phyloP scores from a whole-genome alignment of 257 asterid genomes.

The Solanum arcanum region DNA sequence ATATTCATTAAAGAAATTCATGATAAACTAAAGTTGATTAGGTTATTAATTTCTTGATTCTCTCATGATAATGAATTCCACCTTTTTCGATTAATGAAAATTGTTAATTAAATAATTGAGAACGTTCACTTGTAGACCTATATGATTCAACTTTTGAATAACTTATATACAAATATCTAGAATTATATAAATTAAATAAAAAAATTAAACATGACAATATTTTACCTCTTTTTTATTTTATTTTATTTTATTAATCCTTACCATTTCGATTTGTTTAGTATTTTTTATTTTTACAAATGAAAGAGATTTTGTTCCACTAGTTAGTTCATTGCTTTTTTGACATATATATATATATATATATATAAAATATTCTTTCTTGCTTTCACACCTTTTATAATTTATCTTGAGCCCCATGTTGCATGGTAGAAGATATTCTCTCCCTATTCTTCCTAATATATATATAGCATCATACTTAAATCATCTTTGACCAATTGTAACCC shows the following conservation, averaged over 20 bases:
- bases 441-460: neutral
- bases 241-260: neutral
- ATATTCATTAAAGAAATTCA: conserved; percentile 11
- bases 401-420: neutral
- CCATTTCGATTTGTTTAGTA: neutral
- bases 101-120: neutral
- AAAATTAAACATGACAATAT: neutral
- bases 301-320: neutral
- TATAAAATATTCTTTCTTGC: neutral
- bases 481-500: neutral
- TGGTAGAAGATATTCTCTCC: neutral
- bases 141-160: neutral
- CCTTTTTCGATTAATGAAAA: neutral
- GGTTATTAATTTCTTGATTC: neutral
- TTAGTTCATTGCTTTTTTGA: neutral
- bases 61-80: neutral
- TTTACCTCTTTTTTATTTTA: neutral
- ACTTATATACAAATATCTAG: neutral
- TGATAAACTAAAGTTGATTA: conserved; percentile 1
- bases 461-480: neutral
- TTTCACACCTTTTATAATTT: neutral
- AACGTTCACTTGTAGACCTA: neutral
- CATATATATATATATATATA: neutral
- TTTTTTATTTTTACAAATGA: neutral
- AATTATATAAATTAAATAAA: neutral